Evolutionary conservation across 306 rosid genomes (phyloP), one percentile per base, ranked within the genome.

Genomic region (Sesbania bispinosa): DNA sequence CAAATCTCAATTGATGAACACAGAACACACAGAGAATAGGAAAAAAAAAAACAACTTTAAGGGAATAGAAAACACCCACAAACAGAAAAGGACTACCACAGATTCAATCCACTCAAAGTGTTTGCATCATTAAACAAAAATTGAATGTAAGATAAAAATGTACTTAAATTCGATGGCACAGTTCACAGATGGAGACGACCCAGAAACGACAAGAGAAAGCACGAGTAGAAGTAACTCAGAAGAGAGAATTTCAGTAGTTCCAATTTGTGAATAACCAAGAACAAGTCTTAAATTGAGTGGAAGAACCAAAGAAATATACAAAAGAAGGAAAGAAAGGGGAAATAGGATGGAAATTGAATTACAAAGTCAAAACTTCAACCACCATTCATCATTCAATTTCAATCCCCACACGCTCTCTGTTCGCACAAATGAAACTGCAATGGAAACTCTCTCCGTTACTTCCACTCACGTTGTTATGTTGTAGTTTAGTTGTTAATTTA

Each of bases 341-440:
- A 46, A 24, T 54, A 14, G 26, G 57, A 66, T 32, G 36, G 61
- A 35, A 70, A 79, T 13, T 50, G 46, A 42, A 66, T 36, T 62
- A 4, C 0, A 51, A 70, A 73, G 83, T 85, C 87, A 83, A 81
- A 79, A n/a, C n/a, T n/a, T n/a, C n/a, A n/a, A n/a, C n/a, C n/a
- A n/a, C n/a, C n/a, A 81, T 58, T 21, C 68, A 74, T 71, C 50
- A 74, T 16, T 30, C 32, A 64, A 55, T 46, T n/a, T 42, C 50
- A 43, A 35, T 35, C 43, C 21, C 16, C 68, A 62, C 79, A 43
- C 73, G 61, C 58, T 5, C 83, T 42, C 15, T 68, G 32, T 21
- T 29, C 51, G 9, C 10, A 38, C 14, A 38, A 38, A 14, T 19
- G 7, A 46, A n/a, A 41, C 1, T 30, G 48, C 4, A 54, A 67